These are phyloP conservation scores for Lachancea dasiensis DNA, from an alignment of 805 yeast genomes.

Conservation along the genomic window DNA sequence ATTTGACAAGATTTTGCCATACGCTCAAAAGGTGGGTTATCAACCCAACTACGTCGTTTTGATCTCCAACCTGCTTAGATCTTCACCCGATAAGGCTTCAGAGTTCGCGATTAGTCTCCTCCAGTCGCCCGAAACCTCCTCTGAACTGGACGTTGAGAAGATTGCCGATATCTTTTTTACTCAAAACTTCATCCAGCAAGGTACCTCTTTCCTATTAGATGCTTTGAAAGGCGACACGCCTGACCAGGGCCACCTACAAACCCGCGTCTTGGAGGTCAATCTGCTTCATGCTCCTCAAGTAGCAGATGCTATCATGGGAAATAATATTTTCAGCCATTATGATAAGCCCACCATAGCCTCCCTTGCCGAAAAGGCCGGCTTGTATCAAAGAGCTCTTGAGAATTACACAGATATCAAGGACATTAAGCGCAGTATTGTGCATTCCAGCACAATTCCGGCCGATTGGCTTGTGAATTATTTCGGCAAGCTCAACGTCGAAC, in stretches of 20 bases:
- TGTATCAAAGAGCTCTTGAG: slow-evolving; percentile 92
- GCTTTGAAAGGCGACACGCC: slow-evolving; percentile 92
- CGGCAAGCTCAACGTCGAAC: slow-evolving; percentile 92
- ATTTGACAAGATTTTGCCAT: slow-evolving; percentile 92
- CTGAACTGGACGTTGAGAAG: slow-evolving; percentile 70
- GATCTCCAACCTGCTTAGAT: slow-evolving; percentile 84
- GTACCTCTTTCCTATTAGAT: slow-evolving; percentile 93
- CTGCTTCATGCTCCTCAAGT: slow-evolving; percentile 97
- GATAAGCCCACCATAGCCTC: slow-evolving; percentile 91
- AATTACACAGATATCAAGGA: slow-evolving; percentile 92
- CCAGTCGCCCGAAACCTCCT: slow-evolving; percentile 52
- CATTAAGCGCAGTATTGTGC: slow-evolving; percentile 89
- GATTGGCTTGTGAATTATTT: slow-evolving; percentile 94
- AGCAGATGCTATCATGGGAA: slow-evolving; percentile 97
- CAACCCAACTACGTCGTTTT: slow-evolving; percentile 85
- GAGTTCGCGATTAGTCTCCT: slow-evolving; percentile 90
- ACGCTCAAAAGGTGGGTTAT: slow-evolving; percentile 82
- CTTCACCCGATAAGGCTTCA: slow-evolving; percentile 96
- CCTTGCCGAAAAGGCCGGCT: slow-evolving; percentile 93
- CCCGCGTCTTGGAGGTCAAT: slow-evolving; percentile 88
- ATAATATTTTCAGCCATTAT: slow-evolving; percentile 90
- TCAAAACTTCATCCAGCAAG: slow-evolving; percentile 93
- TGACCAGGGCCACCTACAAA: slow-evolving; percentile 92
- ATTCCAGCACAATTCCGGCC: slow-evolving; percentile 74
- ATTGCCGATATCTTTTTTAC: slow-evolving; percentile 91